These are phyloP conservation scores for Chaetomium tenue DNA, from an alignment of 495 filamentous ascomycete genomes.

Conservation along the genomic window DNA sequence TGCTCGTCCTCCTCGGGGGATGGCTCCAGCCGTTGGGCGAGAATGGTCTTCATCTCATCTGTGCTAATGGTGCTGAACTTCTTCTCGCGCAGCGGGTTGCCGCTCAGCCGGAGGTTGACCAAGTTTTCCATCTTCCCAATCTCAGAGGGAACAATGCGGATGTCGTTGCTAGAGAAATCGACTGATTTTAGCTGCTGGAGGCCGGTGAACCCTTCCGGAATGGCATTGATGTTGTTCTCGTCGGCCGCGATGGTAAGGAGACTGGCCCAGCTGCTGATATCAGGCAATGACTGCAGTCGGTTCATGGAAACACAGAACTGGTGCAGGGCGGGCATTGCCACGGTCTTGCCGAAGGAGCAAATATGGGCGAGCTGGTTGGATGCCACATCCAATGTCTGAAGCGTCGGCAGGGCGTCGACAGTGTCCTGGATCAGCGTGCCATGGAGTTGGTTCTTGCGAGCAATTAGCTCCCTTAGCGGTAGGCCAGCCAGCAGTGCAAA, in stretches of 20 bases:
- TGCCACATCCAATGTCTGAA: constrained; percentile 74
- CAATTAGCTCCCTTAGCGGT: constrained; percentile 69
- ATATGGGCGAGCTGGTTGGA: constrained; percentile 65
- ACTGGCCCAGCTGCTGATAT: constrained; percentile 66
- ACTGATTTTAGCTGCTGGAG: constrained; percentile 67
- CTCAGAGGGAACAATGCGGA: constrained; percentile 69
- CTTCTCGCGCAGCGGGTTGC: constrained; percentile 84
- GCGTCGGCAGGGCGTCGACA: constrained; percentile 54
- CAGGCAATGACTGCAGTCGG: constrained; percentile 66
- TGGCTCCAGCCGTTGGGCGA: constrained; percentile 68
- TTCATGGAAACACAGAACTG: constrained; percentile 74
- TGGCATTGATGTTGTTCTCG: constrained; percentile 69
- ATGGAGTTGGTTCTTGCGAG: constrained; percentile 73
- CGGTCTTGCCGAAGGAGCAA: constrained; percentile 32
- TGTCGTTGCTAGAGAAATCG: constrained; percentile 80
- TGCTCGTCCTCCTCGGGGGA: constrained; percentile 32
- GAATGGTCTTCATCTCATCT: constrained; percentile 74
- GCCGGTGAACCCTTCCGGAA: constrained; percentile 71
- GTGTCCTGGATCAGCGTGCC: constrained; percentile 66
- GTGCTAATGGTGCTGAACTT: constrained; percentile 77
- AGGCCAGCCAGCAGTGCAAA: constrained; percentile 63
- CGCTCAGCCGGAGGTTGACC: constrained; percentile 67
- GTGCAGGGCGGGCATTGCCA: constrained; percentile 65
- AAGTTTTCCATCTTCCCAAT: constrained; percentile 80
- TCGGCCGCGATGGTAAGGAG: constrained; percentile 72